Evolutionary conservation across 176 grass and related monocot genomes (phyloP).

Genomic region (Triticum monococcum): DNA sequence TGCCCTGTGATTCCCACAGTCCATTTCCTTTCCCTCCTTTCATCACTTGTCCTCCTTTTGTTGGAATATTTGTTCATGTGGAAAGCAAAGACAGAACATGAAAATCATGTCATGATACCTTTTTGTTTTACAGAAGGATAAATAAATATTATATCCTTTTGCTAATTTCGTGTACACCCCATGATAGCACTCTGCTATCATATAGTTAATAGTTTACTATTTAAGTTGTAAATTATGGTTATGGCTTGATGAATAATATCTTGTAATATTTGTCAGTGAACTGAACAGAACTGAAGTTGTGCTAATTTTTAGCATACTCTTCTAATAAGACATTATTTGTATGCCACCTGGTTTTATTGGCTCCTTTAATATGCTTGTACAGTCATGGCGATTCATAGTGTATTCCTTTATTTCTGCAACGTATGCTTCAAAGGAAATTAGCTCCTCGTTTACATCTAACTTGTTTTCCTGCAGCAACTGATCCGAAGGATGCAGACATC

Average conservation of each 20-base stretch:
- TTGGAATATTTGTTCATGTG: not conserved
- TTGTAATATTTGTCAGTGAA: not conserved
- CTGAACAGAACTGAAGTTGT: not conserved
- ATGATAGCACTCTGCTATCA: not conserved
- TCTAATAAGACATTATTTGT: not conserved
- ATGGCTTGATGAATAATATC: not conserved
- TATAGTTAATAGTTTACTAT: not conserved
- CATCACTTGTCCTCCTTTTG: not conserved
- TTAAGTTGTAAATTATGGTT: not conserved
- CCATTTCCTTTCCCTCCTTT: not conserved
- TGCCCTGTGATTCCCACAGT: not conserved
- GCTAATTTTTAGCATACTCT: not conserved
- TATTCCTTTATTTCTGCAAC: not conserved
- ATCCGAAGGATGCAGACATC: conserved; percentile 84
- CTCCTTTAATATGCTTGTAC: not conserved
- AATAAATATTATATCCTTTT: not conserved
- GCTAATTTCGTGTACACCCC: not conserved
- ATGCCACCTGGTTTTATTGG: not conserved
- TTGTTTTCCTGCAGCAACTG: conserved; percentile 53
- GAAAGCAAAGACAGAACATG: not conserved
- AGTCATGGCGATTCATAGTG: not conserved
- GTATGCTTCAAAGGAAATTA: conserved; percentile 16
- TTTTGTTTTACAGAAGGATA: conserved; percentile 3
- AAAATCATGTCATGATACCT: not conserved
- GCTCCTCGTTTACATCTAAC: conserved; percentile 19